Evolutionary conservation across 1,139 yeast genomes (phyloP), one percentile per base, ranked within the genome.

Genomic region (Candida tetrigidarum): DNA sequence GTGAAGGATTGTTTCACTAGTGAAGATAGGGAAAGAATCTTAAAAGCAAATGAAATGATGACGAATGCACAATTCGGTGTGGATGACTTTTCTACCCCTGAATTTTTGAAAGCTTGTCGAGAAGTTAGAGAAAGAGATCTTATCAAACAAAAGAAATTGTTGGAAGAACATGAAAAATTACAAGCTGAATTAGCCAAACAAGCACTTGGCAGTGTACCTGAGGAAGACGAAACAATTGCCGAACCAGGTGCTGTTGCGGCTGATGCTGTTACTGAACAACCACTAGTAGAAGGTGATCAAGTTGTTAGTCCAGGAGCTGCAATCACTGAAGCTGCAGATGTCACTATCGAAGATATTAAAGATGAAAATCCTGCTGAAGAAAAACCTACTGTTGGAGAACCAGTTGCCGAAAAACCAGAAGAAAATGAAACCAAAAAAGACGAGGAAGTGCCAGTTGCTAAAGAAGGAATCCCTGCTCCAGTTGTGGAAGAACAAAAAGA

Each of bases 31-130:
- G 99, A 93, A 50, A 71, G 96, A 42, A 72, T 85, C 11, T 76
- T 92, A 46, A 91, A 88, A 62, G 97, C 98, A 0, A 88, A 93
- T 49, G 99, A 95, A 64, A 91, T 95, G 98, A 78, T 82, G 59
- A 96, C 98, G 8, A 92, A 93, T 67, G 97, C 97, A 0, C 96
- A 91, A 64, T 96, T 95, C 60, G 96, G 95, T 9, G 79, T 93
- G 43, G 99, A 95, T 57, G 99, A 95, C 51, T 84, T 92, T 54
- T 81, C 86, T 39, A 76, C 81, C 15, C 83, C 91, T 1, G 89
- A 82, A 43, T 86, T 93, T 51, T 63, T 85, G 36, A 78, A 78
- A 46, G 89, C 92, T 41, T 93, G 98, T 69, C 84, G 79, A 51
- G 86, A 81, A 27, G 74, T 92, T 61, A 78, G 87, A 46, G 75